Evolutionary conservation across 2,329 filamentous ascomycete species (phyloP).

Genomic region (Cephalotrichum gorgonifer): DNA sequence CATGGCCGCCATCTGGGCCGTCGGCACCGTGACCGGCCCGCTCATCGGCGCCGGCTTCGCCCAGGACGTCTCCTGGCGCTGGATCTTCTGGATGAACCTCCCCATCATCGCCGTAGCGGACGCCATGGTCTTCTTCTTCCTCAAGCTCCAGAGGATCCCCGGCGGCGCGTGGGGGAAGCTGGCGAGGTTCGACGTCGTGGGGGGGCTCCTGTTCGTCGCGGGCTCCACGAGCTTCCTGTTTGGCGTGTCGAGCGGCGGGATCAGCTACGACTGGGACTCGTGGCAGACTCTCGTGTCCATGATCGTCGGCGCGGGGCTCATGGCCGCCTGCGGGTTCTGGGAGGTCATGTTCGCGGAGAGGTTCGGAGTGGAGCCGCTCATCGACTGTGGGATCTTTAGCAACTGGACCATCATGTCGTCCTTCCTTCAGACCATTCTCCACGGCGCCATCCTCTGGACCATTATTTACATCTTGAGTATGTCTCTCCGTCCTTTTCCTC

Average conservation of each 20-base stretch:
- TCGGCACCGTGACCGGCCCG: slow-evolving; percentile 35
- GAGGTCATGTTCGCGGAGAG: slow-evolving; percentile 34
- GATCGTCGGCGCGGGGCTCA: slow-evolving; percentile 38
- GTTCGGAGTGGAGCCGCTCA: slow-evolving; percentile 31
- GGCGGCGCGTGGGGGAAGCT: slow-evolving; percentile 11
- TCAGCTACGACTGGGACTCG: slow-evolving; percentile 54
- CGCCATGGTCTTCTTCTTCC: slow-evolving; percentile 14
- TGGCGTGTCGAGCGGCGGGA: slow-evolving; percentile 42
- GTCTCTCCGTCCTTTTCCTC: too few species aligned
- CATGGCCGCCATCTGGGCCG: slow-evolving; percentile 36
- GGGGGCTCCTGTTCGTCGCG: slow-evolving; percentile 49
- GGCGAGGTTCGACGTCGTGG: slow-evolving; percentile 47
- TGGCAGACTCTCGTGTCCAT: slow-evolving; percentile 54
- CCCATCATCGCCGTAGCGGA: slow-evolving; percentile 17
- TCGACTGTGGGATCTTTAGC: slow-evolving; percentile 31
- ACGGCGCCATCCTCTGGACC: slow-evolving; percentile 46
- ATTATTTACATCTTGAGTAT: slow-evolving; percentile 42
- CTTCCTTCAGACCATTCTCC: slow-evolving; percentile 42
- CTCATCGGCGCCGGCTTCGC: slow-evolving; percentile 15
- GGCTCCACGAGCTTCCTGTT: slow-evolving; percentile 40
- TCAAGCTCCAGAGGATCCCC: slow-evolving; percentile 13
- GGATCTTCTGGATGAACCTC: slow-evolving; percentile 25
- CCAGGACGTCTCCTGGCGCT: slow-evolving; percentile 16
- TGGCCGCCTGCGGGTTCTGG: slow-evolving; percentile 42
- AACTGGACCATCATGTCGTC: slow-evolving; percentile 37